phyloP scores from a whole-genome alignment of 768 basidiomycete genomes.

The Mycena alexandri region DNA sequence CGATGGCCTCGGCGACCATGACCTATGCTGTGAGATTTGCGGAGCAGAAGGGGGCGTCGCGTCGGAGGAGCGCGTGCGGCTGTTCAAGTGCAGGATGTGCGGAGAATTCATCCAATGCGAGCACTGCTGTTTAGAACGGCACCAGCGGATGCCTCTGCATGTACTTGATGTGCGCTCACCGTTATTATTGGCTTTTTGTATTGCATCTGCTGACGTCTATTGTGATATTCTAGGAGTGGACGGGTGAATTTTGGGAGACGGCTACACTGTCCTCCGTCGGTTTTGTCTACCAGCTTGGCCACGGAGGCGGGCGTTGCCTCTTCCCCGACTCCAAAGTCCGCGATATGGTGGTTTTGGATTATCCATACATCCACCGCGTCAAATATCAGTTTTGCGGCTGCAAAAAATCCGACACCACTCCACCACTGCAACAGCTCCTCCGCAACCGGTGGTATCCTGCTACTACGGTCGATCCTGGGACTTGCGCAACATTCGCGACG shows the following conservation, averaged over 20 bases:
- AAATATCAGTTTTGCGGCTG: not conserved
- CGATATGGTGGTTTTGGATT: not conserved
- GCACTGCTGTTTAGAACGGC: not conserved
- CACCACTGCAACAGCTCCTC: not conserved
- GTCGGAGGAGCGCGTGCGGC: not conserved
- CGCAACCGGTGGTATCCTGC: not conserved
- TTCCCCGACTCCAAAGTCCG: not conserved
- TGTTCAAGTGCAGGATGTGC: slow-evolving; percentile 5
- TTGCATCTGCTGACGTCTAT: too few relatives aligned
- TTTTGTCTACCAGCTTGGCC: slow-evolving; percentile 2
- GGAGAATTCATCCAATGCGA: slow-evolving; percentile 1
- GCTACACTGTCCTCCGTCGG: not conserved
- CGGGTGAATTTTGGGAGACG: not conserved
- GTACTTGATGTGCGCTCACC: not conserved
- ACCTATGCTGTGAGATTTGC: too few relatives aligned
- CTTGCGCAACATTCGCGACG: not conserved
- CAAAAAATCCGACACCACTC: not conserved
- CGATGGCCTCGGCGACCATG: too few relatives aligned
- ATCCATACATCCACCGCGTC: not conserved
- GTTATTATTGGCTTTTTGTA: not conserved
- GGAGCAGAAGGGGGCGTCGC: too few relatives aligned
- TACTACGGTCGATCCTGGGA: not conserved
- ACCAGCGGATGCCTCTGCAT: not conserved
- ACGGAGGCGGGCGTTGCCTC: not conserved
- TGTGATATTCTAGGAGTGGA: slow-evolving; percentile 3